These are phyloP conservation scores for Argentina anserina DNA, from an alignment of 306 rosid species.

Conservation along the genomic window DNA sequence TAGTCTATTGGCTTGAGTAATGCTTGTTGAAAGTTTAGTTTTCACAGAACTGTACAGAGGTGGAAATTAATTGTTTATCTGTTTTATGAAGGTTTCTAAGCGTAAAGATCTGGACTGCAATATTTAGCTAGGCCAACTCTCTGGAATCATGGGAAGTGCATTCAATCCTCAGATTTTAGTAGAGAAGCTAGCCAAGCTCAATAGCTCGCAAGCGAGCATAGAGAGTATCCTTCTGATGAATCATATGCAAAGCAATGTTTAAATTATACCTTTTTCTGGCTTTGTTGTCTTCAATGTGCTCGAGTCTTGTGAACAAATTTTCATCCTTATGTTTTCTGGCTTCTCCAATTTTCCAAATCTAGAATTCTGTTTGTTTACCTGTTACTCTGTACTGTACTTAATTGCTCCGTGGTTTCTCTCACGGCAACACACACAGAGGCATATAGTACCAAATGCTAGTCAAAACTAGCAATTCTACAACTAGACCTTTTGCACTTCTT, in stretches of 20 bases:
- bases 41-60: neutral
- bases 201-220: conserved; percentile 91
- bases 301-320: neutral
- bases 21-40: neutral
- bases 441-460: neutral
- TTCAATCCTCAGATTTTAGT: conserved; percentile 96
- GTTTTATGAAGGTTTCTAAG: conserved; percentile 31
- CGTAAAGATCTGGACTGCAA: conserved; percentile 30
- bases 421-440: neutral
- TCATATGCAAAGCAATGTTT: conserved; percentile 11
- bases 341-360: neutral
- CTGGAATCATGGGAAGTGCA: conserved; percentile 77
- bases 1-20: neutral
- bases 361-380: neutral
- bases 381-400: neutral
- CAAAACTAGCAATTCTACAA: neutral
- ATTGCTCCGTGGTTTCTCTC: neutral
- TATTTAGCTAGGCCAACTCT: conserved; percentile 26
- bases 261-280: neutral
- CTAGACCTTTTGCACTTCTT: neutral
- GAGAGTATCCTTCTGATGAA: conserved; percentile 90
- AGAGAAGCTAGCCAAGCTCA: conserved; percentile 93
- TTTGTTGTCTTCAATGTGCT: neutral
- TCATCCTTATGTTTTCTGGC: neutral
- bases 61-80: conserved; percentile 7